Percentiles rank a stretch among this genome's conserved stretches.
These are phyloP conservation scores for Glycyrrhiza uralensis DNA, from an alignment of 306 rosid species.

Conservation along the genomic window DNA sequence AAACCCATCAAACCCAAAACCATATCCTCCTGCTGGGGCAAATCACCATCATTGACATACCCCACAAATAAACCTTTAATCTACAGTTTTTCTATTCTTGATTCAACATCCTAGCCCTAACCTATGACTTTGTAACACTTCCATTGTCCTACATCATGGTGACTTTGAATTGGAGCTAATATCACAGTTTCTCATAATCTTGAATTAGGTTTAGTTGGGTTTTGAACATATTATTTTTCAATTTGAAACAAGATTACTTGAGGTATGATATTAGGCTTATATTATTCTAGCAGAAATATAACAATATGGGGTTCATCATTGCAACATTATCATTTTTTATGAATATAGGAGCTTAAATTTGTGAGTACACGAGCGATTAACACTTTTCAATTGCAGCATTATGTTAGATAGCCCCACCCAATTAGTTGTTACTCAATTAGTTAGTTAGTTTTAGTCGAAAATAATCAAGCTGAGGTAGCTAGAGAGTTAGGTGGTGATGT, in stretches of 20 bases:
- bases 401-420: no score
- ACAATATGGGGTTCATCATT: no score
- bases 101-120: background rate
- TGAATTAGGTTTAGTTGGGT: background rate
- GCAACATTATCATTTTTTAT: no score
- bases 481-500: no score
- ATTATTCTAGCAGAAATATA: no score
- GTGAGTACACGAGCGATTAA: background rate
- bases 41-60: background rate
- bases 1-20: background rate
- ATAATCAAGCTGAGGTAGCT: no score
- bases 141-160: background rate
- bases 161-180: no score
- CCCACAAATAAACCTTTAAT: background rate
- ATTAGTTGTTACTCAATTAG: no score
- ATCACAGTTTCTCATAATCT: background rate
- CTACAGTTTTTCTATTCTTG: background rate
- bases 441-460: no score
- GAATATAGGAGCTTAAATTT: no score
- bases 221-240: background rate
- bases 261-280: background rate
- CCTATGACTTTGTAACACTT: background rate
- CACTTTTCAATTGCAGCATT: background rate
- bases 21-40: background rate
- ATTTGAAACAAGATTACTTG: background rate